phyloP scores from a whole-genome alignment of 495 filamentous ascomycete genomes.

The Xylaria telfairii region DNA sequence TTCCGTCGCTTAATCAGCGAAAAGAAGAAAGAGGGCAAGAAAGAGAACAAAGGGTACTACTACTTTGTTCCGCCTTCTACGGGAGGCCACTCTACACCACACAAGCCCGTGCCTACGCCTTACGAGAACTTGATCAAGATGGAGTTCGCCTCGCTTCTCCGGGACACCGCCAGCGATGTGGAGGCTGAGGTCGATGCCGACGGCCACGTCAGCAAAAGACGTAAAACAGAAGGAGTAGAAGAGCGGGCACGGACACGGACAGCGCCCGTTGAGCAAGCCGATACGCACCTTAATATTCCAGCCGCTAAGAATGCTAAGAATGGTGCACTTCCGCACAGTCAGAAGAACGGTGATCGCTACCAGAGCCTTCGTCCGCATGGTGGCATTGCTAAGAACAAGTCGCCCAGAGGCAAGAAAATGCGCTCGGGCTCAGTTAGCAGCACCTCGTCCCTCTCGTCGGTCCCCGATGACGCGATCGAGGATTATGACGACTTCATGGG shows the following conservation, averaged over 20 bases:
- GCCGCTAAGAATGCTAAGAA: neutral
- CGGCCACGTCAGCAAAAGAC: conserved; percentile 45
- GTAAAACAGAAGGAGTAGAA: conserved; percentile 18
- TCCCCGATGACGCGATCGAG: conserved; percentile 44
- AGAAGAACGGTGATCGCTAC: neutral
- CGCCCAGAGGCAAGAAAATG: conserved; percentile 30
- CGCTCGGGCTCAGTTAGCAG: conserved; percentile 43
- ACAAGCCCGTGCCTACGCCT: conserved; percentile 47
- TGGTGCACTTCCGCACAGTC: neutral
- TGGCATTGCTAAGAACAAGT: conserved; percentile 27
- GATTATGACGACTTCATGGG: conserved; percentile 38
- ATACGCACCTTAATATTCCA: neutral
- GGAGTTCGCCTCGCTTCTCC: conserved; percentile 35
- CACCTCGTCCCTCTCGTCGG: conserved; percentile 47
- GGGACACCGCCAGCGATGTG: conserved; percentile 24
- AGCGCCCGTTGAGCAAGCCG: neutral
- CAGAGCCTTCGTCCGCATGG: neutral
- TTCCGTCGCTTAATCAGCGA: conserved; percentile 49
- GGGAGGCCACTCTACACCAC: conserved; percentile 40
- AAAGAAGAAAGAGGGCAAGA: conserved; percentile 57
- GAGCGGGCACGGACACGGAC: too few species aligned
- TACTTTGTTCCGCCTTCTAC: conserved; percentile 53
- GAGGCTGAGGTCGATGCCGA: conserved; percentile 30
- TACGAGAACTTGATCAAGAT: conserved; percentile 50
- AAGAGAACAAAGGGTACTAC: conserved; percentile 51